phyloP scores from a whole-genome alignment of 164 flowering plant genomes.

The Berberis thunbergii region DNA sequence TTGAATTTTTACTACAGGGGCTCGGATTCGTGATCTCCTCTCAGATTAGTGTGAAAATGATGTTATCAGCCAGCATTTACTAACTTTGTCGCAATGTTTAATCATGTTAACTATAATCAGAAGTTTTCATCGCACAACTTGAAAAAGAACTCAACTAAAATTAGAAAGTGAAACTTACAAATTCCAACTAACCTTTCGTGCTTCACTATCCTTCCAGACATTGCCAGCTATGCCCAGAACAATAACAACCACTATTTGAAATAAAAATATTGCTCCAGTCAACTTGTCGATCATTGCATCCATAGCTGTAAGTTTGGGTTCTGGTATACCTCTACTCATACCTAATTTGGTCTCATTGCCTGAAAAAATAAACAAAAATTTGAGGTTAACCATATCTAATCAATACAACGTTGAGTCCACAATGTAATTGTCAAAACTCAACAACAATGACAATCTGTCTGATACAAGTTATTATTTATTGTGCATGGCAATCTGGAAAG shows the following conservation, averaged over 20 bases:
- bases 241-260: conserved; percentile 91
- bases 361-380: conserved; percentile 13
- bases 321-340: conserved; percentile 93
- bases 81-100: no score
- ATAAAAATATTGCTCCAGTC: conserved; percentile 95
- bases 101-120: no score
- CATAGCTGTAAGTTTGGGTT: conserved; percentile 93
- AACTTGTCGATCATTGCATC: conserved; percentile 99
- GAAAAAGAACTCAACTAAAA: neutral
- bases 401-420: neutral
- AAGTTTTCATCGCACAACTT: neutral
- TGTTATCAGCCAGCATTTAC: no score
- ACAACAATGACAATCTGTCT: no score
- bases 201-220: conserved; percentile 98
- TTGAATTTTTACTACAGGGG: no score
- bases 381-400: neutral
- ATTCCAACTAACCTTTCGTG: conserved; percentile 56
- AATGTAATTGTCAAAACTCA: no score
- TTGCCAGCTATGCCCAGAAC: conserved; percentile 94
- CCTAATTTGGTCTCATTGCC: conserved; percentile 98
- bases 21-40: no score
- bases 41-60: no score
- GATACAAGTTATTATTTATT: no score
- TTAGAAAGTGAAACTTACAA: neutral
- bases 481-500: no score